A percentile compares a stretch with the other conserved stretches of the same genome.
phyloP scores from a whole-genome alignment of 768 basidiomycete genomes.

The Boletus coccyginus region DNA sequence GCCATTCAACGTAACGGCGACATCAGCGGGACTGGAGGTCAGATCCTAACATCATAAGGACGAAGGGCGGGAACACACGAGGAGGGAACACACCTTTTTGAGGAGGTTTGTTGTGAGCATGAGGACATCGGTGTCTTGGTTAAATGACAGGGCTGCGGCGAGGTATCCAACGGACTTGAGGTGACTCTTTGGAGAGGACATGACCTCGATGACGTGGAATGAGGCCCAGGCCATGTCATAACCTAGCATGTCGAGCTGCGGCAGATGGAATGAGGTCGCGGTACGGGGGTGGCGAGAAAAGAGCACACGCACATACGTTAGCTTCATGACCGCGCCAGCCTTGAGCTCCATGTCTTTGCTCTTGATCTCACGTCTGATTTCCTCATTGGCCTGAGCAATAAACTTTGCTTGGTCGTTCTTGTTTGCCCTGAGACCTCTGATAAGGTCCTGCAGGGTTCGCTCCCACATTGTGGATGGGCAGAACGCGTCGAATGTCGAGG shows the following conservation, averaged over 20 bases:
- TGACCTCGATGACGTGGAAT: conserved; percentile 96
- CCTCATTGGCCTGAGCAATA: conserved; percentile 89
- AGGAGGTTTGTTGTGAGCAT: conserved; percentile 95
- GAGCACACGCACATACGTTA: conserved; percentile 80
- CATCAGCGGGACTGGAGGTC: conserved; percentile 69
- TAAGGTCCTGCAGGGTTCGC: conserved; percentile 91
- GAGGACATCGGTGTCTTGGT: conserved; percentile 92
- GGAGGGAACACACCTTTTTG: conserved; percentile 69
- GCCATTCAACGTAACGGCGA: conserved; percentile 77
- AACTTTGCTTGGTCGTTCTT: conserved; percentile 92
- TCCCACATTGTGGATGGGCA: conserved; percentile 73
- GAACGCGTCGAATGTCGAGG: too few relatives aligned
- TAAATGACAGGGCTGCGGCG: conserved; percentile 87
- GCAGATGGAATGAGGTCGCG: conserved; percentile 10
- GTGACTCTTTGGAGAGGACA: conserved; percentile 90
- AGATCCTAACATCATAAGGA: conserved; percentile 57
- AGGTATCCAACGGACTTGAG: conserved; percentile 96
- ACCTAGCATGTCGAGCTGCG: conserved; percentile 94
- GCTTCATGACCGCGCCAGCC: conserved; percentile 90
- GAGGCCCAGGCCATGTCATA: conserved; percentile 95
- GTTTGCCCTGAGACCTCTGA: conserved; percentile 92
- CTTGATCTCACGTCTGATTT: conserved; percentile 89
- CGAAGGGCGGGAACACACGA: neutral
- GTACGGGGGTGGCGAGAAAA: neutral
- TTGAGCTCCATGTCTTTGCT: conserved; percentile 97